These are phyloP conservation scores for Epichloe gansuensis DNA, from an alignment of 2,329 filamentous ascomycete genomes.

Conservation along the genomic window DNA sequence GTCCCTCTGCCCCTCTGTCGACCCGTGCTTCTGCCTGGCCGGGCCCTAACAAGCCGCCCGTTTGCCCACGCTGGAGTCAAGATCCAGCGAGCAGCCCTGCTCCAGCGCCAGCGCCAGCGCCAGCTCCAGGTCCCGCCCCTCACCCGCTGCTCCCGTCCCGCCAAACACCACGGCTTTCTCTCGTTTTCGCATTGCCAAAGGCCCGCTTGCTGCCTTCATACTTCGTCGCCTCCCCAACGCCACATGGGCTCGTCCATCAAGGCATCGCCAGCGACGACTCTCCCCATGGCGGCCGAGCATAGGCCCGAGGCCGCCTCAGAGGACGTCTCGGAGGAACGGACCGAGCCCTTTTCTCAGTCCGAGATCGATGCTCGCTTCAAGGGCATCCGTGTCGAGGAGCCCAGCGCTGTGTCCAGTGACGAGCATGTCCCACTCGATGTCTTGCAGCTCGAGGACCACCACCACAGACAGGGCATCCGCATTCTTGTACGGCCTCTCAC, in stretches of 20 bases:
- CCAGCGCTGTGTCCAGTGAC: conserved; percentile 23
- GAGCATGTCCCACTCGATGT: conserved; percentile 40
- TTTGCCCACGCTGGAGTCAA: not conserved
- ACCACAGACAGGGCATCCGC: conserved; percentile 42
- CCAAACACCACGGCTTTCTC: not conserved
- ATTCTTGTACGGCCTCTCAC: conserved; percentile 44
- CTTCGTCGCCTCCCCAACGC: conserved; percentile 1
- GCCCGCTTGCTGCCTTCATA: conserved; percentile 3
- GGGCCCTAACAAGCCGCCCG: conserved; percentile 1
- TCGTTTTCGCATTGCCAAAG: not conserved
- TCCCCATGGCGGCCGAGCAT: conserved; percentile 31
- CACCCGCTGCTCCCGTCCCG: conserved; percentile 1
- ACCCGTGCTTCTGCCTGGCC: conserved; percentile 8
- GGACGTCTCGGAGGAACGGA: conserved; percentile 36
- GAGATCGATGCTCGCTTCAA: conserved; percentile 40
- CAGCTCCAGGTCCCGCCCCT: not conserved
- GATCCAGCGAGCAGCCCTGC: not conserved
- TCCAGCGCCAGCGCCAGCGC: not conserved
- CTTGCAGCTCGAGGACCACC: conserved; percentile 36
- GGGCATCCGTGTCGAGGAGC: conserved; percentile 31
- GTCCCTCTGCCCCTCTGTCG: not conserved
- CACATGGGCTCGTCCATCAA: conserved; percentile 2
- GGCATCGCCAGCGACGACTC: conserved; percentile 5
- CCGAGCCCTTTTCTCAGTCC: conserved; percentile 44
- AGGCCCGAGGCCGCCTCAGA: conserved; percentile 25